These are phyloP conservation scores for Waltergamsia citrina DNA, from an alignment of 2,329 filamentous ascomycete genomes.

Conservation along the genomic window DNA sequence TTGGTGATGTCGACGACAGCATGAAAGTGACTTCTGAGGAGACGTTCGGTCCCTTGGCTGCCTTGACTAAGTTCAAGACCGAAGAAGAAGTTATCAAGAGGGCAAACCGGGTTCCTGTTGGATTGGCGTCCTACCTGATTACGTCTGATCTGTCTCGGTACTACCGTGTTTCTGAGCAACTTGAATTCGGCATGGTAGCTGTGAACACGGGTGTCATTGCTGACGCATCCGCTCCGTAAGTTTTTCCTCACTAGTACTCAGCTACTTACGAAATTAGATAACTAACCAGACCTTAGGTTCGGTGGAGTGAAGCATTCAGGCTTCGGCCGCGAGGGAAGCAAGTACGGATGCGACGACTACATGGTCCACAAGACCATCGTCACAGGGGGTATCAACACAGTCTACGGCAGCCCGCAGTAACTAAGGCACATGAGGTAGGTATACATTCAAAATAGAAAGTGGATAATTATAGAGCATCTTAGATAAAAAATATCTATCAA, in stretches of 20 bases:
- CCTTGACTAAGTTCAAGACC: conserved; percentile 57
- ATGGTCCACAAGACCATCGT: conserved; percentile 46
- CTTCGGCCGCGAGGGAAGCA: conserved; percentile 30
- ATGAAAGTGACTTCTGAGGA: conserved; percentile 62
- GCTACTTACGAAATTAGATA: no score
- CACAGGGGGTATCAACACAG: no score
- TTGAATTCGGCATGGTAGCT: conserved; percentile 34
- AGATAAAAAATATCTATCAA: no score
- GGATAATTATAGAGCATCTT: no score
- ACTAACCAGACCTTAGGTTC: no score
- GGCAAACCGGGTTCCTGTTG: conserved; percentile 58
- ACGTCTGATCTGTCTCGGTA: conserved; percentile 31
- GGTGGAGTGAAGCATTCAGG: conserved; percentile 31
- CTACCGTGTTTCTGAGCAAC: conserved; percentile 32
- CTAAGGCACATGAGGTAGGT: no score
- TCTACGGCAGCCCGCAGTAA: no score
- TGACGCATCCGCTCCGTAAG: no score
- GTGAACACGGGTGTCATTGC: conserved; percentile 28
- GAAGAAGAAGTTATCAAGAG: conserved; percentile 60
- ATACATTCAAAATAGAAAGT: no score
- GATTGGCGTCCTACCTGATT: conserved; percentile 65
- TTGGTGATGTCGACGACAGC: conserved; percentile 54
- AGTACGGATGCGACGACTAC: conserved; percentile 37
- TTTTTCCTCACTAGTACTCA: no score
- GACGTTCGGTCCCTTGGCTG: conserved; percentile 64